Base-by-base conservation (phyloP, 2,329 filamentous ascomycete species). In the Colletotrichum lini region DNA sequence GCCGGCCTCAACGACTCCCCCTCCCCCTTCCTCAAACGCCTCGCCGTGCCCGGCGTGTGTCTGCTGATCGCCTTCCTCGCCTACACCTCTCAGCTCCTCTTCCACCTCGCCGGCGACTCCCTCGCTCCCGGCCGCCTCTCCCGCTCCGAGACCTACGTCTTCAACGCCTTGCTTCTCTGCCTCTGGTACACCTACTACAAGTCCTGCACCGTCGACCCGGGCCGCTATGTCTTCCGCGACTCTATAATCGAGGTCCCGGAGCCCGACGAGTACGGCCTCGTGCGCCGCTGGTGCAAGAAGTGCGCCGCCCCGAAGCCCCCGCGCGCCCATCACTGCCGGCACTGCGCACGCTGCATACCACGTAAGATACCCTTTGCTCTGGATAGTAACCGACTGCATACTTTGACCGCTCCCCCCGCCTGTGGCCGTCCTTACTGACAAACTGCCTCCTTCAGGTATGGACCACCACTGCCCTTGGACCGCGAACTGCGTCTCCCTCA, bases 401-500 rank as follows among this genome's bases (percentile, higher is more conserved):
- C 6, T 38, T 38, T 38, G 35, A 38, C 35, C 63, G 7, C 15
- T n/a, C 16, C n/a, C 47, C 6, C 8, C 2, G 2, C 21, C 15
- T 38, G 18, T 54, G 30, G n/a, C 6, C 45, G n/a, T 56, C 35
- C 16, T 7, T 47, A 18, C 47, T 65, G 35, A 63, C 64, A 23
- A 26, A n/a, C 44, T 38, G 16, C 18, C 18, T 15, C n/a, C 35
- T 38, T 38, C 47, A 62, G 59, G 60, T 6, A 95, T 95, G 93
- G 93, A 95, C 82, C 93, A 95, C 82, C 93, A 97, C 83, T 96
- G 94, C 78, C 93, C 94, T 3, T 96, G 94, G 94, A 96, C 93
- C 4, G 85, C 83, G 72, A 96, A 95, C 82, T 97, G 94, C 83
- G 93, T 96, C 64, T 95, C 93, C 15, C 89, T 95, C 80, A 91